phyloP scores from a whole-genome alignment of 2,329 filamentous ascomycete genomes.

The Alternaria ventricosa region DNA sequence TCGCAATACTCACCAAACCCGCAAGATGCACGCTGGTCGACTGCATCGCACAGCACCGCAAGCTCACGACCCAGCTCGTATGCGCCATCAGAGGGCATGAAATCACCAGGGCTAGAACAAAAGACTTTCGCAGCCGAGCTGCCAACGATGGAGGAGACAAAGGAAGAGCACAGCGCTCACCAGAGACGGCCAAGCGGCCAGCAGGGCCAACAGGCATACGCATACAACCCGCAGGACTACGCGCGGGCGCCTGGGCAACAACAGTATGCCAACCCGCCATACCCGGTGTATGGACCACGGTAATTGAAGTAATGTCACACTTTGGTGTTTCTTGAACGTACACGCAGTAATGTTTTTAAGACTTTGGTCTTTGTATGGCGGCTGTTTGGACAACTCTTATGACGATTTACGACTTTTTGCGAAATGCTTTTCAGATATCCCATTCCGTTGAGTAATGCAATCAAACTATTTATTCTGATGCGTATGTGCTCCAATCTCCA shows the following conservation, averaged over 20 bases:
- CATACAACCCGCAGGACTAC: slow-evolving; percentile 46
- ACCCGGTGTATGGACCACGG: slow-evolving; percentile 9
- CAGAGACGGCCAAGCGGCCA: slow-evolving; percentile 22
- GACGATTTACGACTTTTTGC: background rate
- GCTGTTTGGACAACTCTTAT: background rate
- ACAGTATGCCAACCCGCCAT: slow-evolving; percentile 14
- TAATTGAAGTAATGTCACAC: background rate
- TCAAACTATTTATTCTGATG: background rate
- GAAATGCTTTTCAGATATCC: slow-evolving; percentile 10
- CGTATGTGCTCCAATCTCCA: too few species aligned
- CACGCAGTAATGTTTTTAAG: background rate
- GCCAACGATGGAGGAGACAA: slow-evolving; percentile 45
- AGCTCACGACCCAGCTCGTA: slow-evolving; percentile 47
- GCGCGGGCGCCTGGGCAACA: slow-evolving; percentile 19
- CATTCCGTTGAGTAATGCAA: slow-evolving; percentile 3
- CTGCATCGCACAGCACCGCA: slow-evolving; percentile 31
- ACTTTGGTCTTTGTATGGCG: background rate
- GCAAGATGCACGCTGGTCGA: slow-evolving; percentile 43
- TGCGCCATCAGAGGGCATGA: slow-evolving; percentile 42
- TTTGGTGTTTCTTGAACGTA: background rate
- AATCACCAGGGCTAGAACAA: slow-evolving; percentile 43
- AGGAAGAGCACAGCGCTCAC: slow-evolving; percentile 38
- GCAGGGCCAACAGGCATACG: slow-evolving; percentile 31
- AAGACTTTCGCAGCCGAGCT: slow-evolving; percentile 44
- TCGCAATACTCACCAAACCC: slow-evolving; percentile 33